Percentiles rank a stretch among this genome's conserved stretches.
These are phyloP conservation scores for Rhizopus stolonifer DNA, from an alignment of 371 early-diverging fungal species.

Conservation along the genomic window DNA sequence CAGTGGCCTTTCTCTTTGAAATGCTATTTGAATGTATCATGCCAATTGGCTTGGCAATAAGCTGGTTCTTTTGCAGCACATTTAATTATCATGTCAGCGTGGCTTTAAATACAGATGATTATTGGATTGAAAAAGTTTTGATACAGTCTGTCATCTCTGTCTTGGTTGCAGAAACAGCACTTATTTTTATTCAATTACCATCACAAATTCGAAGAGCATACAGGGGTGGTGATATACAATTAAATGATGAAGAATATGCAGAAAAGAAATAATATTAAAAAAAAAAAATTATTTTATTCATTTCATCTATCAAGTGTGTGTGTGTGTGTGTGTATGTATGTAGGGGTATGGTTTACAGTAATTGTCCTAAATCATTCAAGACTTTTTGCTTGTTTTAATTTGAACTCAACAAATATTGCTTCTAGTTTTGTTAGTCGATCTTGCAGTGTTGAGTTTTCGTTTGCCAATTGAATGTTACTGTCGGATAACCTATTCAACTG, in stretches of 20 bases:
- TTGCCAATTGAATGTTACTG: conserved; percentile 66
- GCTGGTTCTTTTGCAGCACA: conserved; percentile 42
- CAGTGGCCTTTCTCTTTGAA: conserved; percentile 3
- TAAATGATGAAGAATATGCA: not conserved
- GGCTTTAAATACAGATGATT: conserved; percentile 1
- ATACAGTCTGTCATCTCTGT: conserved; percentile 5
- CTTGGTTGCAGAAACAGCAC: conserved; percentile 1
- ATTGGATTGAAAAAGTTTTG: not conserved
- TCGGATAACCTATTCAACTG: conserved; percentile 60
- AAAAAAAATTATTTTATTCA: not conserved
- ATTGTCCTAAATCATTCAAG: not conserved
- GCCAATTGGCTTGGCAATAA: conserved; percentile 43
- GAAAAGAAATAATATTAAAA: not conserved
- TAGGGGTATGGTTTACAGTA: no score
- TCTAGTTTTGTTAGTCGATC: conserved; percentile 55
- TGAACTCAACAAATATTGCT: conserved; percentile 56
- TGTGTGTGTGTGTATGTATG: no score
- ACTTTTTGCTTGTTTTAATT: conserved; percentile 65
- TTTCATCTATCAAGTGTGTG: no score
- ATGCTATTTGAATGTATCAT: conserved; percentile 34
- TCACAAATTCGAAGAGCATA: not conserved
- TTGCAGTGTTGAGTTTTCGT: conserved; percentile 64
- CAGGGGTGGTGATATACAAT: not conserved
- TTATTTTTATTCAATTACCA: not conserved
- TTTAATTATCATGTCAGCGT: conserved; percentile 27